A percentile compares a stretch with the other conserved stretches of the same genome.
phyloP scores from a whole-genome alignment of 768 basidiomycete species.

The Psilocybe cyanescens region DNA sequence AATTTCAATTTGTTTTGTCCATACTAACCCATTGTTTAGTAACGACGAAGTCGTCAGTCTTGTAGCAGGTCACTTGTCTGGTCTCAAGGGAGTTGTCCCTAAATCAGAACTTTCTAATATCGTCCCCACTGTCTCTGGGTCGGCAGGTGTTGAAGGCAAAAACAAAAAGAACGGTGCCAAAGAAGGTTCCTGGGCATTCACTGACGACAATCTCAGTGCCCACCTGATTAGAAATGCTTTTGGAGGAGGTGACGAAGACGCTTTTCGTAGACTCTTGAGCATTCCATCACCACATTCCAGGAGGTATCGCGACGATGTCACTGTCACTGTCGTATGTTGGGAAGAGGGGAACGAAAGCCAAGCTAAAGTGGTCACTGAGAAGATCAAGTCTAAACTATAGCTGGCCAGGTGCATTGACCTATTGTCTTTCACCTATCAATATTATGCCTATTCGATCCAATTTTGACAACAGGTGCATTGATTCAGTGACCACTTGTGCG shows the following conservation, averaged over 20 bases:
- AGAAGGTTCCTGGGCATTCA: slow-evolving; percentile 73
- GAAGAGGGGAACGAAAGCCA: slow-evolving; percentile 61
- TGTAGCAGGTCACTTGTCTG: slow-evolving; percentile 80
- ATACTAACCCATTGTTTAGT: slow-evolving; percentile 35
- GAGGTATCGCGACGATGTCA: slow-evolving; percentile 82
- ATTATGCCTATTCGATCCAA: neutral
- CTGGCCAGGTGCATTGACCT: neutral
- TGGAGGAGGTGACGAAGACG: slow-evolving; percentile 72
- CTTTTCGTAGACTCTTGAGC: slow-evolving; percentile 67
- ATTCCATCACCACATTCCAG: slow-evolving; percentile 84
- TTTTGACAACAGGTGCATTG: neutral
- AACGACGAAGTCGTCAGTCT: slow-evolving; percentile 88
- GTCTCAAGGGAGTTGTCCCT: slow-evolving; percentile 65
- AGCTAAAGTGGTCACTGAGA: slow-evolving; percentile 41
- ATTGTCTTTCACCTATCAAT: neutral
- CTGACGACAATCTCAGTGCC: slow-evolving; percentile 76
- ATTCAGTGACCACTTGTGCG: neutral
- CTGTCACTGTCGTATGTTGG: slow-evolving; percentile 88
- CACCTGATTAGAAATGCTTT: slow-evolving; percentile 93
- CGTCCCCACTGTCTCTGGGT: slow-evolving; percentile 59
- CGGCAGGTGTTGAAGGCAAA: slow-evolving; percentile 68
- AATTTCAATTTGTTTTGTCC: neutral
- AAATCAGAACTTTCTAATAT: slow-evolving; percentile 59
- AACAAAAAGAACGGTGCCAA: slow-evolving; percentile 41
- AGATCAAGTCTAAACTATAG: slow-evolving; percentile 58